phyloP scores from a whole-genome alignment of 31 red algal species.

The Endocladia muricata region DNA sequence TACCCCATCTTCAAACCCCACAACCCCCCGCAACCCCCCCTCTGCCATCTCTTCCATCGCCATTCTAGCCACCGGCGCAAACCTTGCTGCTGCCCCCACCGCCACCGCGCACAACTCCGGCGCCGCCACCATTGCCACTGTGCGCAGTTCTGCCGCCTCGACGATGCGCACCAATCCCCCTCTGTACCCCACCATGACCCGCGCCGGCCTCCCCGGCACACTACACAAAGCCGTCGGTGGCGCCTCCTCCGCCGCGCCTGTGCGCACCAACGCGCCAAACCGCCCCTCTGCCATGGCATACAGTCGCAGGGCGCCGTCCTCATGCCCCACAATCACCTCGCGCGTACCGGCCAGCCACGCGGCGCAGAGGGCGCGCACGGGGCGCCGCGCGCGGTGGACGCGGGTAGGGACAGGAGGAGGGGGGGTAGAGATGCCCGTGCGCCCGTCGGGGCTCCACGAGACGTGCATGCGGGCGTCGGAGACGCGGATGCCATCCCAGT shows the following conservation, averaged over 20 bases:
- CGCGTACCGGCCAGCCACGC: background rate
- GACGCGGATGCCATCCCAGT: background rate
- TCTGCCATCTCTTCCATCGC: background rate
- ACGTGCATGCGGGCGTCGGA: background rate
- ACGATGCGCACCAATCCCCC: slow-evolving; percentile 9
- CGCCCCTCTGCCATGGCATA: background rate
- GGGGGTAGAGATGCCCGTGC: background rate
- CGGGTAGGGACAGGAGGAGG: background rate
- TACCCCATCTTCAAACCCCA: slow-evolving; percentile 29
- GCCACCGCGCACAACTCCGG: slow-evolving; percentile 8
- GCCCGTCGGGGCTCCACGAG: background rate
- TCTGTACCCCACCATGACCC: background rate
- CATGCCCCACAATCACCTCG: slow-evolving; percentile 6
- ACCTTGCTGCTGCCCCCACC: background rate
- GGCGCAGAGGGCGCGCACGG: background rate
- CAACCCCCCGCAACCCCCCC: background rate
- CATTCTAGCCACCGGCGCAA: slow-evolving; percentile 6
- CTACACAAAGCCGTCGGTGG: background rate
- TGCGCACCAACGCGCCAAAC: slow-evolving; percentile 6
- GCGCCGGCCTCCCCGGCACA: background rate
- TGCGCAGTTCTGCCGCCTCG: background rate
- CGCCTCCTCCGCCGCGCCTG: background rate
- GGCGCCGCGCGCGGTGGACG: background rate
- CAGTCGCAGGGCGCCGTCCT: slow-evolving; percentile 16
- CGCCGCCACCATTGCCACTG: background rate